These are phyloP conservation scores for Gaultheria prostrata DNA, from an alignment of 148 eudicot genomes.

Conservation along the genomic window DNA sequence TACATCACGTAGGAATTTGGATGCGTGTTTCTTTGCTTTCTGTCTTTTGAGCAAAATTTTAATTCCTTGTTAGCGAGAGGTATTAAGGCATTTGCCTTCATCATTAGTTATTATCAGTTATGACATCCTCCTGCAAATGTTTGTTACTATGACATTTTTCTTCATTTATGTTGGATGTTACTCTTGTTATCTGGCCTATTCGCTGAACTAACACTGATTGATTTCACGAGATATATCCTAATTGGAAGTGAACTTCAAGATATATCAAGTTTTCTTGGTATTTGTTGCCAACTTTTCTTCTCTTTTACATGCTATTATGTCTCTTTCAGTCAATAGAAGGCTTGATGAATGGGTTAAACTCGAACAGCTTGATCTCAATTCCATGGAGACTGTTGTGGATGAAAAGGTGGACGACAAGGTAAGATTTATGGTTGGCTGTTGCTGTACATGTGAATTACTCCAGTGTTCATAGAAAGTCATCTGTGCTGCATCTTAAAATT, in stretches of 20 bases:
- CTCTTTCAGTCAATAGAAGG: slow-evolving; percentile 76
- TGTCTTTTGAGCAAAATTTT: no score
- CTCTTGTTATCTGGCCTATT: not conserved
- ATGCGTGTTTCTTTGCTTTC: no score
- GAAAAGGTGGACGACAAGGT: slow-evolving; percentile 99
- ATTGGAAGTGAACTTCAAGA: no score
- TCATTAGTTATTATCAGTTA: not conserved
- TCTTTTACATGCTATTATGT: slow-evolving; percentile 5
- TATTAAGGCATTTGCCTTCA: no score
- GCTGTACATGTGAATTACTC: not conserved
- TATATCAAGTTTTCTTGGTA: not conserved
- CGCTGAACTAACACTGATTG: not conserved
- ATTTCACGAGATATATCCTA: not conserved
- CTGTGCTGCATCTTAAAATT: not conserved
- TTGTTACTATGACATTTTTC: not conserved
- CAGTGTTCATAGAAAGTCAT: not conserved
- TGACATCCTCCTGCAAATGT: not conserved
- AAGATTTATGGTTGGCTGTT: slow-evolving; percentile 11
- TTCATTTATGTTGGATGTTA: not conserved
- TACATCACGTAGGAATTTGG: no score
- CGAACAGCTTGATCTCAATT: slow-evolving; percentile 92
- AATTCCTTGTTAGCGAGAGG: no score
- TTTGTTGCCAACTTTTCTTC: not conserved
- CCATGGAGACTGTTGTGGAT: slow-evolving; percentile 91
- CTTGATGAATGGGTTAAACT: slow-evolving; percentile 99